A percentile compares a stretch with the other conserved stretches of the same genome.
These are phyloP conservation scores for Pseudocercospora pini-densiflorae DNA, from an alignment of 2,329 filamentous ascomycete genomes.

Conservation along the genomic window DNA sequence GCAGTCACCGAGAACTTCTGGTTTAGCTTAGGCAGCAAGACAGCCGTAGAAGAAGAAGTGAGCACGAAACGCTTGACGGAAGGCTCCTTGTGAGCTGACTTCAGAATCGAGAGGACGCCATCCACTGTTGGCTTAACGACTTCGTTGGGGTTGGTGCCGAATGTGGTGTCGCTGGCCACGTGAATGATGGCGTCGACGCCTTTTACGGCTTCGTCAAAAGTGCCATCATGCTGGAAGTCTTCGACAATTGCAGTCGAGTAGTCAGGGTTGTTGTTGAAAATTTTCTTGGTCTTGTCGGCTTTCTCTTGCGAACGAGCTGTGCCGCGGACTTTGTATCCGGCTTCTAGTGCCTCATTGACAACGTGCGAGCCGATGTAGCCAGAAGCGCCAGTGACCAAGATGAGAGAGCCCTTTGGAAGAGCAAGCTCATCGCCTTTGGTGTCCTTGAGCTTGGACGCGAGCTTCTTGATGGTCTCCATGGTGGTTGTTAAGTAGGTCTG, in stretches of 20 bases:
- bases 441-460: conserved; percentile 10
- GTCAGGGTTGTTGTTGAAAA: conserved; percentile 28
- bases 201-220: conserved; percentile 47
- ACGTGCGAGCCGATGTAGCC: conserved; percentile 38
- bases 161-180: conserved; percentile 49
- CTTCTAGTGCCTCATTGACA: conserved; percentile 34
- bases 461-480: conserved; percentile 6
- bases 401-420: conserved; percentile 33
- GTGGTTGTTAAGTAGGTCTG: not conserved
- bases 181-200: conserved; percentile 52
- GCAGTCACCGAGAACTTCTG: conserved; percentile 41
- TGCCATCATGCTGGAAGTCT: conserved; percentile 37
- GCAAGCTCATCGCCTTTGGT: conserved; percentile 14
- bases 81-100: conserved; percentile 47
- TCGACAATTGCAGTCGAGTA: conserved; percentile 29
- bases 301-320: conserved; percentile 33
- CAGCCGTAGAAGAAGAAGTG: conserved; percentile 48
- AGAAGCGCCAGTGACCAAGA: conserved; percentile 39
- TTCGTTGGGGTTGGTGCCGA: conserved; percentile 46
- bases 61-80: conserved; percentile 51
- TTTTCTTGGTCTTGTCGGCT: conserved; percentile 27
- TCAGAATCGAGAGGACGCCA: conserved; percentile 38
- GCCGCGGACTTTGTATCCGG: conserved; percentile 38
- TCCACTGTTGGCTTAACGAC: conserved; percentile 49
- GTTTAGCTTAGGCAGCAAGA: conserved; percentile 41